phyloP scores from a whole-genome alignment of 345 rosid genomes.

The Trapa incisa region DNA sequence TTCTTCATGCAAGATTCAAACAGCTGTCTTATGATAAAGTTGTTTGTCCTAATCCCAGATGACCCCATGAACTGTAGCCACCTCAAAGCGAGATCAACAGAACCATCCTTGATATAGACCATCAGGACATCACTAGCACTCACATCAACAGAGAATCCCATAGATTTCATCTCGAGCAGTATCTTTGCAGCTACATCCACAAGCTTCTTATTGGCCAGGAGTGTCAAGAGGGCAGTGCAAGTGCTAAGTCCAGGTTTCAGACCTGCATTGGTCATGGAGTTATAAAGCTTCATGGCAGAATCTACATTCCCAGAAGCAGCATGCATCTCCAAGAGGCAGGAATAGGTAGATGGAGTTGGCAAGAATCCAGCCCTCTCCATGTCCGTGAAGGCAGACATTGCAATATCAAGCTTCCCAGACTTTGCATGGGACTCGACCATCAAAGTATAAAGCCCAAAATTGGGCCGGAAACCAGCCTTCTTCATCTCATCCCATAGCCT shows the following conservation, averaged over 20 bases:
- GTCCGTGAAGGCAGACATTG: conserved; percentile 69
- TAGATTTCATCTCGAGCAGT: conserved; percentile 87
- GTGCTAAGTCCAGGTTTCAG: conserved; percentile 86
- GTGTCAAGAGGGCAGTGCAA: conserved; percentile 61
- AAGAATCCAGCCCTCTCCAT: conserved; percentile 94
- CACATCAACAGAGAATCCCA: conserved; percentile 87
- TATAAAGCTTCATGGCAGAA: conserved; percentile 82
- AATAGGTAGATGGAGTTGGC: conserved; percentile 86
- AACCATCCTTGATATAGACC: conserved; percentile 91
- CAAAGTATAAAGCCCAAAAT: conserved; percentile 72
- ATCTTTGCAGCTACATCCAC: conserved; percentile 92
- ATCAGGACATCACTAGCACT: conserved; percentile 91
- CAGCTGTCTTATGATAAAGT: conserved; percentile 82
- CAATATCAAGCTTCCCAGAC: conserved; percentile 89
- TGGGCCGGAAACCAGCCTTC: conserved; percentile 70
- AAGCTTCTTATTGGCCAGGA: conserved; percentile 78
- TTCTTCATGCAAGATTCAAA: conserved; percentile 95
- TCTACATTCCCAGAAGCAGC: conserved; percentile 89
- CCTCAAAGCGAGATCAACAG: conserved; percentile 75
- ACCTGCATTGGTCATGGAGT: conserved; percentile 89
- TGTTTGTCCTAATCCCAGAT: conserved; percentile 81
- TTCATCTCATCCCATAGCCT: conserved; percentile 95
- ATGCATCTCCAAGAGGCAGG: conserved; percentile 89
- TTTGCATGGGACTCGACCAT: conserved; percentile 90
- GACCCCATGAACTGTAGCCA: conserved; percentile 97